These are phyloP conservation scores for Arthrobotrys iridis DNA, from an alignment of 2,329 filamentous ascomycete genomes.

Conservation along the genomic window DNA sequence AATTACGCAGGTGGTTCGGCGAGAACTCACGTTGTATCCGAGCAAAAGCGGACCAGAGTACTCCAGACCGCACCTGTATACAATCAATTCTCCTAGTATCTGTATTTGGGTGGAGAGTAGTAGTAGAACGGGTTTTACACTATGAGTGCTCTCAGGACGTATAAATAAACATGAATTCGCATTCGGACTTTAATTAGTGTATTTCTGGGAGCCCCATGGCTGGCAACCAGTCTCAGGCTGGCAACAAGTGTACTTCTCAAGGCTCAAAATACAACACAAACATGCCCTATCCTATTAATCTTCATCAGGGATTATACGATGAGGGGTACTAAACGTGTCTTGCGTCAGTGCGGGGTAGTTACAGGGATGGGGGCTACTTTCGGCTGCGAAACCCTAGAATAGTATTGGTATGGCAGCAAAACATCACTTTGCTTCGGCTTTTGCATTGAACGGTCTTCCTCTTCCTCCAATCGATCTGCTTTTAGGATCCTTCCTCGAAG, in stretches of 20 bases:
- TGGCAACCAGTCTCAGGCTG: background rate
- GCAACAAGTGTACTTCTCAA: background rate
- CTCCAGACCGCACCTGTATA: too few species aligned
- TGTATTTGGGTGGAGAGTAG: background rate
- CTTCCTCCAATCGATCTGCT: conserved; percentile 6
- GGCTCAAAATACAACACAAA: background rate
- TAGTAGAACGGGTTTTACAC: too few species aligned
- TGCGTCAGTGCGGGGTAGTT: conserved; percentile 22
- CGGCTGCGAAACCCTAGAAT: conserved; percentile 12
- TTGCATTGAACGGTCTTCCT: background rate
- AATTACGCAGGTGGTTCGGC: conserved; percentile 11
- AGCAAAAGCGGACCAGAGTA: background rate
- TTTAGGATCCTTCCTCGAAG: background rate
- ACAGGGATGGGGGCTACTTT: conserved; percentile 8
- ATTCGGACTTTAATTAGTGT: too few species aligned
- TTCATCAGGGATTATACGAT: background rate
- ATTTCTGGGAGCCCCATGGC: background rate
- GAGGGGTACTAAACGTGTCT: conserved; percentile 16
- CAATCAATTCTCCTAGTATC: too few species aligned
- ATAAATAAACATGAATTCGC: too few species aligned
- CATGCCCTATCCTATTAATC: background rate
- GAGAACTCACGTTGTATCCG: background rate
- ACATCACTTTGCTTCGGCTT: conserved; percentile 1
- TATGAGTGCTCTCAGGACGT: too few species aligned
- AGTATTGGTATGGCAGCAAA: background rate